A percentile compares a stretch with the other conserved stretches of the same genome.
Conservation (phyloP, 2,329 filamentous ascomycete genomes). For the Mycosphaerella sp. region DNA sequence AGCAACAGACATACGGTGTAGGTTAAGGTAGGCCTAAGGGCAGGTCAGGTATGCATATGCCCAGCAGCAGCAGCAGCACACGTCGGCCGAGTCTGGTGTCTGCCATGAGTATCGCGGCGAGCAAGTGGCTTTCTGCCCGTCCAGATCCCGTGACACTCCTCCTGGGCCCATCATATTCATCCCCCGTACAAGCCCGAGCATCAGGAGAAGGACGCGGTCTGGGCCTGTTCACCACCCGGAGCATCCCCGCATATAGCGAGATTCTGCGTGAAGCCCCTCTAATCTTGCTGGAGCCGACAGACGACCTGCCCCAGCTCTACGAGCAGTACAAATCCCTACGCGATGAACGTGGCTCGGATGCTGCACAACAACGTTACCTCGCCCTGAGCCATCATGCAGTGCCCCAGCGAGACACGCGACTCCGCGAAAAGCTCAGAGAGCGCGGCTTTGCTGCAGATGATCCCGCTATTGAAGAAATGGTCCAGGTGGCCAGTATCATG, state of each 20-base stretch:
- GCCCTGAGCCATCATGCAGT: conserved; percentile 13
- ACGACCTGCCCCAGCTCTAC: conserved; percentile 24
- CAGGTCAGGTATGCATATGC: too few relatives aligned
- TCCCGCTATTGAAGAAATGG: conserved; percentile 13
- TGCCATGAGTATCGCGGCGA: conserved; percentile 7
- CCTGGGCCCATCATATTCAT: conserved; percentile 10
- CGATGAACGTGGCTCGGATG: conserved; percentile 5
- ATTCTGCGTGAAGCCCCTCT: conserved; percentile 19
- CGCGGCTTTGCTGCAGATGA: conserved; percentile 15
- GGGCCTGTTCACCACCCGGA: conserved; percentile 19
- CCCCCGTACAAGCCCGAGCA: conserved; percentile 12
- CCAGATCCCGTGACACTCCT: conserved; percentile 15
- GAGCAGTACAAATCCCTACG: conserved; percentile 15
- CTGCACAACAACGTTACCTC: conserved; percentile 14
- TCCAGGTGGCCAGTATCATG: conserved; percentile 22
- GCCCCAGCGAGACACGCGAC: conserved; percentile 15
- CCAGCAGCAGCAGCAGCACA: too few relatives aligned
- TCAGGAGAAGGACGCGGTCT: conserved; percentile 20
- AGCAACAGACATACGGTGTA: too few relatives aligned
- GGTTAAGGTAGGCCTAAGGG: too few relatives aligned
- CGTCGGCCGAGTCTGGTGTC: too few relatives aligned
- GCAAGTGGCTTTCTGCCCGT: conserved; percentile 19
- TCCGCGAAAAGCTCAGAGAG: conserved; percentile 19
- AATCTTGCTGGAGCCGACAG: conserved; percentile 21
- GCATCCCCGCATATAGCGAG: conserved; percentile 13